Evolutionary conservation across 306 rosid genomes (phyloP).

Genomic region (Cercis canadensis): DNA sequence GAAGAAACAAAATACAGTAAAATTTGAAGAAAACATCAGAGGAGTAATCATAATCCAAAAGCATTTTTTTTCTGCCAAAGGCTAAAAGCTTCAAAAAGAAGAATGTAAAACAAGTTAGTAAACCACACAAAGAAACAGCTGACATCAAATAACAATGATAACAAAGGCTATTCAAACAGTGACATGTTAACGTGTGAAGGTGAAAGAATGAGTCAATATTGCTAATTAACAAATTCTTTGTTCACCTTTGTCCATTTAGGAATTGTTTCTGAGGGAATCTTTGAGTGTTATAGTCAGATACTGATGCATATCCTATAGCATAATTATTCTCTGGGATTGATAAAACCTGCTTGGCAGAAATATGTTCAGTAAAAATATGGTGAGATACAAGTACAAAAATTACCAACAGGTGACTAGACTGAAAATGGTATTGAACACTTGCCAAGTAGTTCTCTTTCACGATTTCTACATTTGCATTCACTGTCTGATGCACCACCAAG

Average conservation of each 20-base stretch:
- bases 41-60: background rate
- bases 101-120: background rate
- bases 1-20: background rate
- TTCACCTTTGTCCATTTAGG: slow-evolving; percentile 82
- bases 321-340: slow-evolving; percentile 76
- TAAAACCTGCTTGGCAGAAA: slow-evolving; percentile 63
- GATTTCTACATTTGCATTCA: slow-evolving; percentile 79
- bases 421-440: slow-evolving; percentile 46
- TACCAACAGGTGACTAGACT: slow-evolving; percentile 21
- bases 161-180: background rate
- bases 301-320: slow-evolving; percentile 75
- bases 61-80: background rate
- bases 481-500: slow-evolving; percentile 72
- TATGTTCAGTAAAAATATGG: slow-evolving; percentile 27
- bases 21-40: background rate
- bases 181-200: slow-evolving; percentile 14
- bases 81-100: background rate
- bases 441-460: slow-evolving; percentile 90
- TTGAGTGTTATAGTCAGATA: slow-evolving; percentile 83
- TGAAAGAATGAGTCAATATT: slow-evolving; percentile 3
- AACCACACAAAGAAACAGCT: background rate
- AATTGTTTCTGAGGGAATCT: slow-evolving; percentile 60
- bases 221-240: slow-evolving; percentile 16
- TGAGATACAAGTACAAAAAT: slow-evolving; percentile 16
- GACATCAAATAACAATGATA: background rate